These are phyloP conservation scores for Anisogramma anomala DNA, from an alignment of 2,329 filamentous ascomycete species.

Conservation along the genomic window DNA sequence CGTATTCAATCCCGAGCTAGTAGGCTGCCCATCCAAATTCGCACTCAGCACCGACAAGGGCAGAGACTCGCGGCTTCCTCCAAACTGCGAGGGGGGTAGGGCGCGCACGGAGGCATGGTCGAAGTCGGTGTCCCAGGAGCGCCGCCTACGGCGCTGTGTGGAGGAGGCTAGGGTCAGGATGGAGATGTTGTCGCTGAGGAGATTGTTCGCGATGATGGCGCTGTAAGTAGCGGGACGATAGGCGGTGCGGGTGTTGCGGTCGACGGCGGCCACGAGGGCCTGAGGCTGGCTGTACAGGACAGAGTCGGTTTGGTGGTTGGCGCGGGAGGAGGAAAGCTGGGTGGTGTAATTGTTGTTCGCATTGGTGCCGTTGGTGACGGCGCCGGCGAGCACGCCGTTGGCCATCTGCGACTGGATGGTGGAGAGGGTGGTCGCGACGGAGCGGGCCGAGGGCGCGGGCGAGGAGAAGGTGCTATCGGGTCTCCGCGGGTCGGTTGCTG, in stretches of 20 bases:
- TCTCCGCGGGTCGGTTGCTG: slow-evolving; percentile 54
- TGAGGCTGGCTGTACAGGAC: slow-evolving; percentile 54
- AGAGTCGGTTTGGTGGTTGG: slow-evolving; percentile 25
- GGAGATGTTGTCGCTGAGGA: slow-evolving; percentile 74
- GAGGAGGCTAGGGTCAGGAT: slow-evolving; percentile 77
- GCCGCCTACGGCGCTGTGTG: slow-evolving; percentile 62
- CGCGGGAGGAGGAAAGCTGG: slow-evolving; percentile 31
- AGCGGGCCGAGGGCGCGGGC: slow-evolving; percentile 68
- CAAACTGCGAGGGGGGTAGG: slow-evolving; percentile 72
- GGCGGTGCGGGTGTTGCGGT: slow-evolving; percentile 19
- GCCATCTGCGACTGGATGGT: slow-evolving; percentile 69
- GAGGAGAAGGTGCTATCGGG: slow-evolving; percentile 72
- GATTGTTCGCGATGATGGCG: slow-evolving; percentile 69
- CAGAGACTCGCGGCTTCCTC: slow-evolving; percentile 67
- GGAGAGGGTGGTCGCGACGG: slow-evolving; percentile 71
- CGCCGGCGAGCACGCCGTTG: slow-evolving; percentile 31
- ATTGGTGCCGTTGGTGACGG: slow-evolving; percentile 24
- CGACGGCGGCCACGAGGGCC: slow-evolving; percentile 57
- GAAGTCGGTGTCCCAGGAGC: slow-evolving; percentile 68
- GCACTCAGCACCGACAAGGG: slow-evolving; percentile 68
- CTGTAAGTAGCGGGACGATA: slow-evolving; percentile 59
- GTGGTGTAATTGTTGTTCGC: slow-evolving; percentile 23
- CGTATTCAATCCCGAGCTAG: slow-evolving; percentile 43
- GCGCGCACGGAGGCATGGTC: slow-evolving; percentile 61
- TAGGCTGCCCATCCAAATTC: slow-evolving; percentile 44